A percentile compares a stretch with the other conserved stretches of the same genome.
Conservation (phyloP, 352 stramenopile genomes). For the Elongisporangium undulatum region DNA sequence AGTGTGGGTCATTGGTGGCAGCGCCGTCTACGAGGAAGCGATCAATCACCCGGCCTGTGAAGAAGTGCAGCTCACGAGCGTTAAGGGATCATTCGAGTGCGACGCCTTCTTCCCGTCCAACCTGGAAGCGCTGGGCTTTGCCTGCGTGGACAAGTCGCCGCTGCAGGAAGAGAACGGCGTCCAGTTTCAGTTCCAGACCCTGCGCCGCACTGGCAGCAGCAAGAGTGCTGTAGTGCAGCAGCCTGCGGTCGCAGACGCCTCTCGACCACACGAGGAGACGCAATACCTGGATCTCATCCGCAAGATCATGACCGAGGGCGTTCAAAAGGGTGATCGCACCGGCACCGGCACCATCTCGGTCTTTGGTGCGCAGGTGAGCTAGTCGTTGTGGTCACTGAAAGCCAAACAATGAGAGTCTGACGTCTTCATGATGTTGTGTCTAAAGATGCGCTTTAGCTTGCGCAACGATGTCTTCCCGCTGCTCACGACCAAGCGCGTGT, state of each 20-base stretch:
- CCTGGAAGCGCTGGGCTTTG: slow-evolving; percentile 53
- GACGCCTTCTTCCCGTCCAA: slow-evolving; percentile 91
- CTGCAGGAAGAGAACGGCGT: slow-evolving; percentile 75
- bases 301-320: slow-evolving; percentile 95
- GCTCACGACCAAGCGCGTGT: slow-evolving; percentile 99
- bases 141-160: slow-evolving; percentile 32
- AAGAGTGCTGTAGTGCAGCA: slow-evolving; percentile 5
- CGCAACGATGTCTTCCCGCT: slow-evolving; percentile 94
- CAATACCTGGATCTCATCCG: slow-evolving; percentile 93
- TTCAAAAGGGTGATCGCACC: slow-evolving; percentile 94
- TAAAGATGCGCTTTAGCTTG: slow-evolving; percentile 92
- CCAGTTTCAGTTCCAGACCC: slow-evolving; percentile 76
- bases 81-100: slow-evolving; percentile 88
- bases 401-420: not conserved
- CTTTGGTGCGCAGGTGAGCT: slow-evolving; percentile 95
- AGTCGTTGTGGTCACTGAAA: slow-evolving; percentile 1
- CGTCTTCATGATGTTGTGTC: slow-evolving; percentile 1
- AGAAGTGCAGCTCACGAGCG: slow-evolving; percentile 88
- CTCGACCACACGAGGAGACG: slow-evolving; percentile 46
- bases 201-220: slow-evolving; percentile 22
- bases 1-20: slow-evolving; percentile 98
- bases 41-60: slow-evolving; percentile 81
- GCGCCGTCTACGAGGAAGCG: slow-evolving; percentile 93
- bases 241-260: not conserved
- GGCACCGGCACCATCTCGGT: slow-evolving; percentile 98